Base-by-base conservation (phyloP, 192 early-diverging fungal genomes). In the Backusella psychrophila region DNA sequence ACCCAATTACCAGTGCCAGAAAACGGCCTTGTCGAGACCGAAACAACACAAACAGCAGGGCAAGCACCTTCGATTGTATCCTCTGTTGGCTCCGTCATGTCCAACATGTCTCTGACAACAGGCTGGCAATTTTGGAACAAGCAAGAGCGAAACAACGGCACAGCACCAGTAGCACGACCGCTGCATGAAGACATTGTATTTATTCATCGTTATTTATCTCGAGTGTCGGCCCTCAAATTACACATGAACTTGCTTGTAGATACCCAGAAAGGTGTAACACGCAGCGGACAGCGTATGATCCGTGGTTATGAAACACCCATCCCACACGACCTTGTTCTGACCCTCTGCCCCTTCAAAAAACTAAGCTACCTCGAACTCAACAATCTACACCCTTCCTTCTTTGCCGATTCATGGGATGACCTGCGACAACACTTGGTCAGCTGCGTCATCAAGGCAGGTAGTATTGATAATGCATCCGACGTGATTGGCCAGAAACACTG, bases 321-420 rank as follows among this genome's bases (percentile, higher is more conserved):
- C 1, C 49, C 81, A 36, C 72, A 77, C 29, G 76, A 77, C 71
- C 31, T 79, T 7, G 29, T 80, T 36, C 52, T 90, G 0, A 82
- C 87, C 5, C 9, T 81, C 4, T 52, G 74, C 0, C 74, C 82
- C 0, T 88, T 90, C 71, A 81, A 83, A 52, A 69, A 75, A 38
- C 66, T 90, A 38, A 76, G 81, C 7, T 83, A 84, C 80, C 44
- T 90, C 17, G 89, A 90, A 59, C 74, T 90, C 9, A 74, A 81
- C 72, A 80, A 85, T 65, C 74, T 90, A 33, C 84, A 85, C 14
- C 84, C 86, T 4, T 71, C 77, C 12, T 74, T 80, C 19, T 63
- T 63, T 63, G 73, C 87, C 31, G 81, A 83, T 31, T 83, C 83
- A 1, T 90, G 88, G 88, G 79, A 84, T 29, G 34, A 53, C n/a